phyloP scores from a whole-genome alignment of 192 early-diverging fungal genomes.

The Pecoramyces ruminantium region DNA sequence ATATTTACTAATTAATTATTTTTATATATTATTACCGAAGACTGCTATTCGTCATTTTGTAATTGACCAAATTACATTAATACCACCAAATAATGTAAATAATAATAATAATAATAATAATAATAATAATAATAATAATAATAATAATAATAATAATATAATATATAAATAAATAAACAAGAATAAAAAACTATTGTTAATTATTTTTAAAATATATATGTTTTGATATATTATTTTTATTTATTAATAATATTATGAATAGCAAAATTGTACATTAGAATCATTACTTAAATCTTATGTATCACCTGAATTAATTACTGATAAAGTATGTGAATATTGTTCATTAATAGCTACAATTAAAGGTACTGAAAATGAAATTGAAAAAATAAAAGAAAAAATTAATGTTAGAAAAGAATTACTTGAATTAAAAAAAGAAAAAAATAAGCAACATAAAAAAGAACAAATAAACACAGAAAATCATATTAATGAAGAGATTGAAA shows the following conservation, averaged over 20 bases:
- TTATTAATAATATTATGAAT: too few relatives aligned
- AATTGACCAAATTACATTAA: constrained; percentile 52
- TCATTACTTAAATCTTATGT: constrained; percentile 44
- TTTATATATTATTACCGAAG: constrained; percentile 1
- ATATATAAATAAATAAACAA: too few relatives aligned
- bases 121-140: too few relatives aligned
- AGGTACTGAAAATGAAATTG: constrained; percentile 11
- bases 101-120: not conserved
- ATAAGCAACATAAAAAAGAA: not conserved
- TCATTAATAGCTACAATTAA: constrained; percentile 26
- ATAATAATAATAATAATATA: too few relatives aligned
- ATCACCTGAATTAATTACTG: constrained; percentile 40
- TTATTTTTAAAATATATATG: too few relatives aligned
- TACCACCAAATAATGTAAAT: constrained; percentile 26
- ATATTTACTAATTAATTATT: too few relatives aligned
- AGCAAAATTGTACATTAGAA: constrained; percentile 36
- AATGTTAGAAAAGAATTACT: not conserved
- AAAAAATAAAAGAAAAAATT: constrained; percentile 11
- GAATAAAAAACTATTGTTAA: too few relatives aligned
- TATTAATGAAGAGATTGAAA: not conserved
- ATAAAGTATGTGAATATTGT: constrained; percentile 51
- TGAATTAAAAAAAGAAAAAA: not conserved
- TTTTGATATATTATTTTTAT: not conserved
- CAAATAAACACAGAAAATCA: not conserved
- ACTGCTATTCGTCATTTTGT: constrained; percentile 57